Evolutionary conservation across 371 early-diverging fungal species (phyloP).

Genomic region (Circinella minor): DNA sequence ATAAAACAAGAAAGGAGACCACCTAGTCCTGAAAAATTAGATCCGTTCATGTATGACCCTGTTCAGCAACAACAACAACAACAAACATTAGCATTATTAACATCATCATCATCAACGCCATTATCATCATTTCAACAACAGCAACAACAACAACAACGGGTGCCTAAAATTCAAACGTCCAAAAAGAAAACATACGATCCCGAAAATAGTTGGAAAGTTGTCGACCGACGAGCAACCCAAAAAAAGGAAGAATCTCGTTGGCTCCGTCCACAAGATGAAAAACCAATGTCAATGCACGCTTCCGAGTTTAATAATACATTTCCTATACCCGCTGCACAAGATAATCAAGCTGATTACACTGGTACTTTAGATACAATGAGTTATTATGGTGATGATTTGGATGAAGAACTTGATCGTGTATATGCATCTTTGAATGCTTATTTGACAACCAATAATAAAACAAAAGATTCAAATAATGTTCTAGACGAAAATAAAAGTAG

Average conservation of each 20-base stretch:
- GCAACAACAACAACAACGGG: background rate
- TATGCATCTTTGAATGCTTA: constrained; percentile 8
- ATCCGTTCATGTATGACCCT: constrained; percentile 2
- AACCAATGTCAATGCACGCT: background rate
- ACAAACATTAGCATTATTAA: background rate
- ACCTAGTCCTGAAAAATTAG: background rate
- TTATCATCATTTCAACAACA: background rate
- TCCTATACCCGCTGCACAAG: constrained; percentile 6
- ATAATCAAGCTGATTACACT: constrained; percentile 4
- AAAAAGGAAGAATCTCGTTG: background rate
- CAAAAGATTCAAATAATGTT: too few relatives aligned
- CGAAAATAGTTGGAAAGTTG: background rate
- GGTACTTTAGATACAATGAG: constrained; percentile 14
- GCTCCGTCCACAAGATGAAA: background rate
- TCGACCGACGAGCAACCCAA: background rate
- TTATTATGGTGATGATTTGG: constrained; percentile 11
- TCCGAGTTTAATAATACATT: background rate
- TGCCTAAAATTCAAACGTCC: background rate
- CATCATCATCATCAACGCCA: background rate
- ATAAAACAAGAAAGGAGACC: background rate
- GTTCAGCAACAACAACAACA: constrained; percentile 1
- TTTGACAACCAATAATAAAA: background rate
- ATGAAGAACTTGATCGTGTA: constrained; percentile 14
- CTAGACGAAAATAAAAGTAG: background rate
- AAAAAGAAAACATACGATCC: background rate